Evolutionary conservation across 768 basidiomycete genomes (phyloP).

Genomic region (Mycena galericulata): DNA sequence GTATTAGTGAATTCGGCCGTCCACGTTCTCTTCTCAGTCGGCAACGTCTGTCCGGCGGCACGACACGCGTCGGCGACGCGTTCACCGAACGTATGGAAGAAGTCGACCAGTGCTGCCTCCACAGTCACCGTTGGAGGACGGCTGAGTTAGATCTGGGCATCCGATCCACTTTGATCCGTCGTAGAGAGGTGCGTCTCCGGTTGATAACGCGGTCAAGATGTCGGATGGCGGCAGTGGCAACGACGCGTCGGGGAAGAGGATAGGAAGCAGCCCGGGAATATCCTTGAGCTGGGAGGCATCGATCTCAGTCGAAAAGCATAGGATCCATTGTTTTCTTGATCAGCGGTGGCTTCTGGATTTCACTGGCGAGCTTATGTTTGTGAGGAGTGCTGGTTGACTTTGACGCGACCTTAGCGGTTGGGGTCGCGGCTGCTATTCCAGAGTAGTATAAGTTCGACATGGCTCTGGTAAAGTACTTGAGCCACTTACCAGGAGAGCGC

Average conservation of each 20-base stretch:
- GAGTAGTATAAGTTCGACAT: too few species aligned
- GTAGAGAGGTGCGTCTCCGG: background rate
- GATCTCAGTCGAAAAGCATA: background rate
- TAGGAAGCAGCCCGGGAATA: background rate
- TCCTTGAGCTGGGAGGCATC: background rate
- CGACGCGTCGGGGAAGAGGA: slow-evolving; percentile 3
- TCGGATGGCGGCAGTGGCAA: background rate
- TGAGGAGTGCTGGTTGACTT: too few species aligned
- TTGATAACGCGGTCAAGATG: background rate
- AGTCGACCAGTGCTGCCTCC: background rate
- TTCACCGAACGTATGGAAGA: background rate
- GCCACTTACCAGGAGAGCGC: too few species aligned
- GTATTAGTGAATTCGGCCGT: background rate
- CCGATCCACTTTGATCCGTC: background rate
- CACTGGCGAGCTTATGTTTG: background rate
- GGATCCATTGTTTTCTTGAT: slow-evolving; percentile 1
- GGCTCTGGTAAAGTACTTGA: too few species aligned
- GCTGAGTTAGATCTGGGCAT: slow-evolving; percentile 1
- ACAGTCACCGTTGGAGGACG: background rate
- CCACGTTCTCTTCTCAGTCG: background rate
- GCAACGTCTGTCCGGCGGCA: background rate
- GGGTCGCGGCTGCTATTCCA: too few species aligned
- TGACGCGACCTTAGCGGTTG: too few species aligned
- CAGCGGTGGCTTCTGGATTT: background rate
- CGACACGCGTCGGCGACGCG: background rate